Percentiles rank a stretch among this genome's conserved stretches.
Conservation (phyloP, 306 rosid genomes). For the Cercis canadensis region DNA sequence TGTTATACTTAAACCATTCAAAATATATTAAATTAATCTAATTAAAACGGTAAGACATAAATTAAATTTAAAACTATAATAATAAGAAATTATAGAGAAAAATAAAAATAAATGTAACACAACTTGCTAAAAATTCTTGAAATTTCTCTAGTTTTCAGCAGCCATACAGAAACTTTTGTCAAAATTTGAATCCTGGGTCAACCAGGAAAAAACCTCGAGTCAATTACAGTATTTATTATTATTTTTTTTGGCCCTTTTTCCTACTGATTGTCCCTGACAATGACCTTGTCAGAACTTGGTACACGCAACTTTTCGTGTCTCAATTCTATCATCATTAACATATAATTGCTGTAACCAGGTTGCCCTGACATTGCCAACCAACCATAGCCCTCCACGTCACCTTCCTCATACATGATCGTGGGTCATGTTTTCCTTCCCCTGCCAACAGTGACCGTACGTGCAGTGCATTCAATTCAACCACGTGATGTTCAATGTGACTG, state of each 20-base stretch:
- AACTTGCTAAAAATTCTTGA: no score
- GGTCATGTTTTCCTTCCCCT: background rate
- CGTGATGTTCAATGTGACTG: slow-evolving; percentile 18
- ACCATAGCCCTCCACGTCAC: slow-evolving; percentile 3
- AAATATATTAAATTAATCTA: no score
- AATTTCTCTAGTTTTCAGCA: no score
- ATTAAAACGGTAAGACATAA: no score
- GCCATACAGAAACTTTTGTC: background rate
- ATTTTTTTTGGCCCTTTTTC: slow-evolving; percentile 2
- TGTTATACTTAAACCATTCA: no score
- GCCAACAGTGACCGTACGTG: slow-evolving; percentile 23
- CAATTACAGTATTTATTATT: slow-evolving; percentile 2
- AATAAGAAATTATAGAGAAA: no score
- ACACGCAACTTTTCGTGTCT: slow-evolving; percentile 22
- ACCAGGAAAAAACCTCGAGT: background rate
- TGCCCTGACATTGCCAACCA: slow-evolving; percentile 14
- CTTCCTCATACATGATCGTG: background rate
- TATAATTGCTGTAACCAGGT: slow-evolving; percentile 34
- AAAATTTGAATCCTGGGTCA: background rate
- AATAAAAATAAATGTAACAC: no score
- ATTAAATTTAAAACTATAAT: no score
- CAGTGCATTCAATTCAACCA: slow-evolving; percentile 39
- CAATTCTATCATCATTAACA: slow-evolving; percentile 48
- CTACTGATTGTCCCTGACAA: background rate
- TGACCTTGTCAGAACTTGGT: background rate